These are phyloP conservation scores for Areca catechu DNA, from an alignment of 176 grass and related monocot species.

Conservation along the genomic window DNA sequence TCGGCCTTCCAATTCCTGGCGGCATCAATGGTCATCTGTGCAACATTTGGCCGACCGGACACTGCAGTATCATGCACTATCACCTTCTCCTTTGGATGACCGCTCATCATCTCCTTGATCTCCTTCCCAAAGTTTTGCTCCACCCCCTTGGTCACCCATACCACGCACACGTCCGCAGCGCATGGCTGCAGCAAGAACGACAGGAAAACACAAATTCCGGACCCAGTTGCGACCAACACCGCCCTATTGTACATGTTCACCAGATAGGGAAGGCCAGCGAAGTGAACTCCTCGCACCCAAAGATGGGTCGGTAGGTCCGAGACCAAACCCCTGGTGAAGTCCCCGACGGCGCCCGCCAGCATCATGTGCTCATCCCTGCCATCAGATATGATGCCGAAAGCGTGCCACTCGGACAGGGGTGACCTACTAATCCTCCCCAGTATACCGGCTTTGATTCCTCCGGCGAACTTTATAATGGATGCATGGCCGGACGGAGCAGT, in stretches of 20 bases:
- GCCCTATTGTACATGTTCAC: conserved; percentile 54
- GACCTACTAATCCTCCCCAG: conserved; percentile 70
- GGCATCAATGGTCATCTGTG: conserved; percentile 31
- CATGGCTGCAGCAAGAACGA: conserved; percentile 58
- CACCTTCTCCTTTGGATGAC: conserved; percentile 23
- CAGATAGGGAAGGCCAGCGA: conserved; percentile 52
- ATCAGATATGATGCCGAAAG: conserved; percentile 72
- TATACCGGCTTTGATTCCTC: conserved; percentile 42
- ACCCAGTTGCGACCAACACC: conserved; percentile 52
- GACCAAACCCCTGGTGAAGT: conserved; percentile 46
- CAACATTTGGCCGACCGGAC: conserved; percentile 41
- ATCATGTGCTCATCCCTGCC: conserved; percentile 28
- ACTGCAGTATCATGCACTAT: conserved; percentile 47
- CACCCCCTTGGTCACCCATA: conserved; percentile 70
- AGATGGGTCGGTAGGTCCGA: conserved; percentile 37
- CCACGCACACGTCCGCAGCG: conserved; percentile 38
- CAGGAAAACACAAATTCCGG: conserved; percentile 65
- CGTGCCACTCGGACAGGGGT: conserved; percentile 71
- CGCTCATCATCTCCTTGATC: conserved; percentile 28
- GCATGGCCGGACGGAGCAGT: conserved; percentile 48
- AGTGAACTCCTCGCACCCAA: conserved; percentile 45
- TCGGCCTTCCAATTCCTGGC: conserved; percentile 42
- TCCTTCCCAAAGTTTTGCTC: conserved; percentile 59
- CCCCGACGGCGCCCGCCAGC: conserved; percentile 63
- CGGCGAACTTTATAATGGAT: conserved; percentile 43